Evolutionary conservation across 2,329 filamentous ascomycete genomes (phyloP), one percentile per base, ranked within the genome.

Genomic region (Mycosphaerelloides madeirae): DNA sequence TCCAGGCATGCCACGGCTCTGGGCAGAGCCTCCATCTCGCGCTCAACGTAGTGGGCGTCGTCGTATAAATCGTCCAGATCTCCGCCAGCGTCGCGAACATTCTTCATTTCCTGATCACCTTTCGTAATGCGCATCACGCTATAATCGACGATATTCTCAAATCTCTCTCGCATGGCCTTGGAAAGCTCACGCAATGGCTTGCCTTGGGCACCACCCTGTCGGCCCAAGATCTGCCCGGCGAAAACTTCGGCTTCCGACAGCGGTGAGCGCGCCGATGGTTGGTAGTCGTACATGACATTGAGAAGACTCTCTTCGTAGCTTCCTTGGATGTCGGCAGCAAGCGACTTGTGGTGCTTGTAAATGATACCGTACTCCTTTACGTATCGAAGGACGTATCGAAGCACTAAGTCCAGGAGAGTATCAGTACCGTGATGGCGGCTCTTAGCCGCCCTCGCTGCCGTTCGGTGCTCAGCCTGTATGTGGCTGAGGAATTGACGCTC

Each of bases 401-500:
- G 68, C 3, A 77, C 60, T 6, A 46, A 48, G 19, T 58, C 22
- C 52, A 67, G 45, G 43, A 65, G 38, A 19, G 34, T 4, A 18
- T 22, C 12, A 19, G 34, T 4, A 18, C 14, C 12, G n/a, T 7
- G 15, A 16, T 3, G 16, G 6, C 6, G 13, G 6, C 12, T 12
- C 28, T 32, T 29, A 11, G 25, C 25, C 18, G 19, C 6, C 28
- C 20, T 29, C 3, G 25, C 25, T n/a, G 19, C 15, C n/a, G 20
- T 18, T 3, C 53, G 44, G 16, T 51, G 50, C 7, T 56, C 44
- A 3, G 44, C 28, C 29, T 63, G 57, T 50, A 81, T 65, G 4
- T 75, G 61, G 7, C 65, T 55, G 70, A 82, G 83, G 33, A 90
- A 84, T 41, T 75, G 73, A 35, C 73, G 72, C 62, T 93, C 87